These are phyloP conservation scores for Beauveria caledonica DNA, from an alignment of 2,329 filamentous ascomycete genomes.

Conservation along the genomic window DNA sequence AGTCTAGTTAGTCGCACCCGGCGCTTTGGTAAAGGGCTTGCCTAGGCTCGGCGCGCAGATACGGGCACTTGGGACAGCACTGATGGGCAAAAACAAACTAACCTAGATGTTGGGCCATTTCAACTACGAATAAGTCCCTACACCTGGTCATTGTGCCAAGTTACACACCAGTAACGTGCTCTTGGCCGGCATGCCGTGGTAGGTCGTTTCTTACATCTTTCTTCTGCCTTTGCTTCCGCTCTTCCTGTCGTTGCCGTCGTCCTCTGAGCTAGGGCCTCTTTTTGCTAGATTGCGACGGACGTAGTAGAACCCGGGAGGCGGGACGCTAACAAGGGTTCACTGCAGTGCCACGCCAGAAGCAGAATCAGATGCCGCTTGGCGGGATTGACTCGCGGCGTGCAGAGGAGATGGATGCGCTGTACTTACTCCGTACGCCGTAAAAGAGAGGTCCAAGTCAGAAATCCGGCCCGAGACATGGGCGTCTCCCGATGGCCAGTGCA, in stretches of 20 bases:
- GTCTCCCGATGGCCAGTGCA: not conserved
- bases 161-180: too few relatives aligned
- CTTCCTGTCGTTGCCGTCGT: not conserved
- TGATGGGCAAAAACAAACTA: not conserved
- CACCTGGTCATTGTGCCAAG: too few relatives aligned
- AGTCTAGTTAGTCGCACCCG: not conserved
- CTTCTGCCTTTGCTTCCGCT: not conserved
- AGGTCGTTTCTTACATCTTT: not conserved
- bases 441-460: not conserved
- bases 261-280: not conserved
- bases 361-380: not conserved
- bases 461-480: conserved; percentile 2
- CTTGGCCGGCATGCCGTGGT: too few relatives aligned
- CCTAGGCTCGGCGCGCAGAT: not conserved
- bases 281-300: conserved; percentile 4
- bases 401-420: not conserved
- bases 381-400: conserved; percentile 2
- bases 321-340: conserved; percentile 2
- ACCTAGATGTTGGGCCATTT: not conserved
- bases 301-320: not conserved
- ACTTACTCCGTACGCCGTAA: not conserved
- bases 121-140: not conserved
- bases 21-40: conserved; percentile 7
- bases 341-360: not conserved
- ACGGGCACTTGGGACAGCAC: not conserved